Evolutionary conservation across 129 eudicot species (phyloP).

Genomic region (Erigeron canadensis): DNA sequence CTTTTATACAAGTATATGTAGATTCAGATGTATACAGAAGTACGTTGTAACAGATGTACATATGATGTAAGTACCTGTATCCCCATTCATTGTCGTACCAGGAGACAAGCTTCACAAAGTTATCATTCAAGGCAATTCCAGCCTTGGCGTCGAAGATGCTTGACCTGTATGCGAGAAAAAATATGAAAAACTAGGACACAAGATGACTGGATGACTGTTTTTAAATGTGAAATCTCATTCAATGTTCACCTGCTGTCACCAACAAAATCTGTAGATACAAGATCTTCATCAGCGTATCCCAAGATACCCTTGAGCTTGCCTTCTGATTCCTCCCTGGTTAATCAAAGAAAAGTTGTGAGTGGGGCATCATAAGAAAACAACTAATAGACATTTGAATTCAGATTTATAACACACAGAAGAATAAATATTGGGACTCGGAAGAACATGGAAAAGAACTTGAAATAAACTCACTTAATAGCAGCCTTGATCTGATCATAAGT

Average conservation of each 20-base stretch:
- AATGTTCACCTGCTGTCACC: background rate
- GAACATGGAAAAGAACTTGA: too few species aligned
- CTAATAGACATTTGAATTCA: too few species aligned
- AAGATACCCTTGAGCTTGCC: slow-evolving; percentile 11
- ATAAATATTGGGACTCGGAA: too few species aligned
- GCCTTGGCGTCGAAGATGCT: slow-evolving; percentile 83
- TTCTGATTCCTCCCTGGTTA: slow-evolving; percentile 6
- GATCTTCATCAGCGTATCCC: slow-evolving; percentile 7
- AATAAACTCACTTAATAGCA: slow-evolving; percentile 32
- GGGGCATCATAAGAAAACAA: too few species aligned
- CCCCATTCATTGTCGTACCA: slow-evolving; percentile 85
- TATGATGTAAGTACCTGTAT: slow-evolving; percentile 44
- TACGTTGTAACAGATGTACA: too few species aligned
- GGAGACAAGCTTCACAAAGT: slow-evolving; percentile 64
- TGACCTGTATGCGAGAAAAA: slow-evolving; percentile 36
- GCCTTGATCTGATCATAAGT: slow-evolving; percentile 42
- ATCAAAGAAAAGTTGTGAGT: too few species aligned
- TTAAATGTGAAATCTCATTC: too few species aligned
- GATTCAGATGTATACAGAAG: background rate
- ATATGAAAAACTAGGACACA: too few species aligned
- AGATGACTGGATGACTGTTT: background rate
- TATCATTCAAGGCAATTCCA: slow-evolving; percentile 63
- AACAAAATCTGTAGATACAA: slow-evolving; percentile 1
- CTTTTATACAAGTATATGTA: background rate
- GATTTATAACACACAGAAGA: too few species aligned